Evolutionary conservation across 108 stramenopile genomes (phyloP).

Genomic region (Parietichytrium sp.): DNA sequence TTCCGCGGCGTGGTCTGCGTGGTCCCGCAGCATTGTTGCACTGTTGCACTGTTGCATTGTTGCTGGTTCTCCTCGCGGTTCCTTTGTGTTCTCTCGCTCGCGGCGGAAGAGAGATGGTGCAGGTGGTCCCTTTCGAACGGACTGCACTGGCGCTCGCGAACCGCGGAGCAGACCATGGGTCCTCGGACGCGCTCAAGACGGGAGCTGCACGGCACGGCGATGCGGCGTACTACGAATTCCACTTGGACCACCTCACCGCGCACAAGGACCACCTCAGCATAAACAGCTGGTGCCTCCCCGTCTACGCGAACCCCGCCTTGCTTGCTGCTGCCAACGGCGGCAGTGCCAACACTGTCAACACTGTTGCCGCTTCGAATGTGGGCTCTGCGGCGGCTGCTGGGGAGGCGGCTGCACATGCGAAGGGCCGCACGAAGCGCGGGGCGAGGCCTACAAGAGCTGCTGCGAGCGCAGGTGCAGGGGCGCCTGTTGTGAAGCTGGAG

Average conservation of each 20-base stretch:
- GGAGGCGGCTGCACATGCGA: background rate
- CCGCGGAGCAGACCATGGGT: too few species aligned
- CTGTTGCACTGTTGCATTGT: too few species aligned
- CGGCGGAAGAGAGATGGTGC: too few species aligned
- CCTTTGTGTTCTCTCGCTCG: too few species aligned
- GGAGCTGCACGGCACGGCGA: background rate
- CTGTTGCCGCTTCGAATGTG: background rate
- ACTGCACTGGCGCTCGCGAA: too few species aligned
- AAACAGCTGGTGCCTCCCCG: constrained; percentile 2
- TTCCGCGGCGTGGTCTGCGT: too few species aligned
- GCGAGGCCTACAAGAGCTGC: too few species aligned
- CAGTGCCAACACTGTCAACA: background rate
- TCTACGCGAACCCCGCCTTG: background rate
- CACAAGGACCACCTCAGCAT: background rate
- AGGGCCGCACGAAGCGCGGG: constrained; percentile 14
- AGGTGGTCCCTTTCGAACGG: too few species aligned
- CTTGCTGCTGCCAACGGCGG: background rate
- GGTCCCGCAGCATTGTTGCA: too few species aligned
- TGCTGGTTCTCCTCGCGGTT: too few species aligned
- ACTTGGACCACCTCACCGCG: background rate
- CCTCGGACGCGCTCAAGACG: background rate
- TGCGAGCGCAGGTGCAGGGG: too few species aligned
- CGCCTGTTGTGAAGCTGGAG: background rate
- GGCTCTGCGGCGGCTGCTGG: background rate
- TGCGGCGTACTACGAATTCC: background rate